Base-by-base conservation (phyloP, 1,284 basidiomycete genomes). In the Ceratobasidium sp. region DNA sequence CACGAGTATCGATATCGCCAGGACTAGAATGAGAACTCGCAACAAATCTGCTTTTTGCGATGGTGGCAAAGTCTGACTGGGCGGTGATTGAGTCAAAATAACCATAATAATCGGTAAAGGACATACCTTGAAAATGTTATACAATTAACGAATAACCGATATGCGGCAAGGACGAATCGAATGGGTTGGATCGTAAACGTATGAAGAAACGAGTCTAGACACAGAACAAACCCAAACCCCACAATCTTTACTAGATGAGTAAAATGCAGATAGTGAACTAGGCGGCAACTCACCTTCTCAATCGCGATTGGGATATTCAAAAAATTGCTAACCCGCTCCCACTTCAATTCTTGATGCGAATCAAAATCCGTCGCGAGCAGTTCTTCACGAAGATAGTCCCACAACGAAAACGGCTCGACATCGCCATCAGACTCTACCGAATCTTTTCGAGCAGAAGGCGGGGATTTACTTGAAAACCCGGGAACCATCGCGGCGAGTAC, bases 261-360 rank as follows among this genome's bases (percentile, higher is more conserved):
- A 76, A 31, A 78, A 69, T 72, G 41, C 63, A 74, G 31, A 46
- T 74, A 49, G 34, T 5, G 43, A 29, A 24, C 19, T 34, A 56
- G 19, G 24, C 8, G 9, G 74, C 24, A 31, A 34, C 0, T 66
- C 74, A 93, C 95, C 87, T 98, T 97, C 82, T 99, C 98, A 77
- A 98, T 90, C 19, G 95, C 96, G 8, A 96, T 81, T 0, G 98
- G 98, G 51, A 99, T 95, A 74, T 89, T 92, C 76, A 99, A 84
- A 80, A 99, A 99, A 83, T 99, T 99, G 80, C 94, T 92, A 63
- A 99, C 96, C n/a, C 98, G 86, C 79, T 99, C 98, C 93, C 95
- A 95, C 82, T 96, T 96, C 78, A 96, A 84, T 80, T 97, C 95
- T 79, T 97, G 94, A 76, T 95, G 92, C 0, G 92, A 94, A 81